Percentiles rank a stretch among this genome's conserved stretches.
Conservation (phyloP, 2,329 filamentous ascomycete species). For the Exophiala alcalophila region DNA sequence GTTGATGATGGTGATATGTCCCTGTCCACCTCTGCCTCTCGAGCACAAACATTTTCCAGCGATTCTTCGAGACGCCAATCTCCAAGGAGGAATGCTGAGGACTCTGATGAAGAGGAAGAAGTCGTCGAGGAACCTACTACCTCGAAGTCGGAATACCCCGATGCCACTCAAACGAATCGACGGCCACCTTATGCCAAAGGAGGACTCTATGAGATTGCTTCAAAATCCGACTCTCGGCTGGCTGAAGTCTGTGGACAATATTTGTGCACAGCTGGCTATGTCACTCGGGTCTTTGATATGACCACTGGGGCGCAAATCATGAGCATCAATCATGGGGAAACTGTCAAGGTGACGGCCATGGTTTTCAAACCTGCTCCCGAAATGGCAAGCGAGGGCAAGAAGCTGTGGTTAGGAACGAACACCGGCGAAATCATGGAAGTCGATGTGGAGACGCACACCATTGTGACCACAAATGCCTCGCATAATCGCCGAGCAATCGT, state of each 20-base stretch:
- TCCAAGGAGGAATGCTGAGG: conserved; percentile 36
- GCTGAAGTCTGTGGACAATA: conserved; percentile 86
- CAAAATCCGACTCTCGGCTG: conserved; percentile 80
- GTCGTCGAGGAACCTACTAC: conserved; percentile 50
- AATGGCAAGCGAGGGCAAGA: conserved; percentile 74
- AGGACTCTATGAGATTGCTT: conserved; percentile 71
- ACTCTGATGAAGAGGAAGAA: conserved; percentile 51
- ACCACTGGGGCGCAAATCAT: conserved; percentile 76
- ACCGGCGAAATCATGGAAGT: conserved; percentile 85
- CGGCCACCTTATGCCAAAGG: conserved; percentile 72
- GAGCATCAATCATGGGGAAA: conserved; percentile 80
- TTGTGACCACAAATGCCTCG: conserved; percentile 67
- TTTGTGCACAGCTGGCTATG: conserved; percentile 79
- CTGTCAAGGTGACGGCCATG: conserved; percentile 74
- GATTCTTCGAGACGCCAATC: conserved; percentile 9
- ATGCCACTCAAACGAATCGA: conserved; percentile 79
- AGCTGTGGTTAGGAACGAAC: conserved; percentile 87
- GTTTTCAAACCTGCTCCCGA: conserved; percentile 79
- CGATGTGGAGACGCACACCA: conserved; percentile 70
- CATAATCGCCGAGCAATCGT: conserved; percentile 78
- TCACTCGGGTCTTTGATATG: conserved; percentile 86
- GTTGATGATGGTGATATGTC: conserved; percentile 16
- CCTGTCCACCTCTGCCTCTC: conserved; percentile 8
- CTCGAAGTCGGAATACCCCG: conserved; percentile 68
- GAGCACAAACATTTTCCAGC: conserved; percentile 16